Evolutionary conservation across 208 protist genomes (phyloP), one percentile per base, ranked within the genome.

Genomic region (Trypanosomatidae sp.): DNA sequence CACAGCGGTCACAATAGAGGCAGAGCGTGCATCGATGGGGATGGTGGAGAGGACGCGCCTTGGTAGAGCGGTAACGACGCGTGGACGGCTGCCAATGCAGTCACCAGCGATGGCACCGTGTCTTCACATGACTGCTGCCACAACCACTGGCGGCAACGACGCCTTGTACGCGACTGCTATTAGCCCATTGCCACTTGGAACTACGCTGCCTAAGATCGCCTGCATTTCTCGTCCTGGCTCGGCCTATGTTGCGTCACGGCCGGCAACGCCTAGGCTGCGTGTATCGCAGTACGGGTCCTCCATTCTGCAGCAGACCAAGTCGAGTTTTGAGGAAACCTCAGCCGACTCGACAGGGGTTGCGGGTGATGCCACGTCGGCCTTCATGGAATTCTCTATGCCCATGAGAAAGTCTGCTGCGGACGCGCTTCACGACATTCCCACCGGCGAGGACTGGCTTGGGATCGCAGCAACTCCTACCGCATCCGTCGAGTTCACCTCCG

Each of bases 401-500:
- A 12, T 25, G 43, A 25, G 49, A 43, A 41, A 7, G 44, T 4
- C 66, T 2, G 19, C 46, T 19, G 41, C 12, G 7, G 25, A 19
- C 13, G 12, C 43, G 15, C 22, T 12, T 12, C 13, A 1, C 25
- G 33, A 30, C 41, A 41, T 50, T 9, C 1, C 7, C 15, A 17
- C 36, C 25, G 17, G 28, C 10, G 56, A 64, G 4, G 43, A 49
- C 36, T n/a, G 30, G 1, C 22, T 5, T 36, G 3, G 36, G 12
- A 36, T 55, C 7, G 4, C 50, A 47, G n/a, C 43, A 46, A 56
- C 67, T 1, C n/a, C 62, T 46, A 69, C 39, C 43, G 69, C 69
- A 10, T 53, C n/a, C 12, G 8, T 17, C 19, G 85, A 82, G 22
- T 74, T 90, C 50, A 86, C 86, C 22, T 55, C 71, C 9, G 71